Base-by-base conservation (phyloP, 1,139 yeast species). In the Sporopachydermia cereana region DNA sequence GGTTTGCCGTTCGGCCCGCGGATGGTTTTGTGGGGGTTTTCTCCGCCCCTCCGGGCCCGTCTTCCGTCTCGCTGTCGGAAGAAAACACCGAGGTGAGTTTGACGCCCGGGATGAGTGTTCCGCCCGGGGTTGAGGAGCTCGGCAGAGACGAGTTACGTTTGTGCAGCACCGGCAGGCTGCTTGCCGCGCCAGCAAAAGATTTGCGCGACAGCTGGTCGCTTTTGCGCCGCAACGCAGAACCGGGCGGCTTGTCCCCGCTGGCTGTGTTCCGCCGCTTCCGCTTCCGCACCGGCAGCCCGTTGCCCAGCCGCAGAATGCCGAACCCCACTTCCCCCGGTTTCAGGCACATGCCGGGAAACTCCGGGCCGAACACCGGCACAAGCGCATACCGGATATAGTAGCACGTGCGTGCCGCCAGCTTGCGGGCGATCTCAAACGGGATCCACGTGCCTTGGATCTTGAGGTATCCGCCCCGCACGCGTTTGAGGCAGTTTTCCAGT, bases 401-500 rank as follows among this genome's bases (percentile, higher is more conserved):
- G 62, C 95, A 84, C 54, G 88, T 84, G 47, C 84, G 72, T 41
- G 76, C 63, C 3, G 95, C 94, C 46, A 89, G 67, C 25, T 74
- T 64, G 52, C 71, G 71, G 42, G 94, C 89, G 44, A 84, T 68
- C 16, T 72, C 72, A 58, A 66, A 82, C 1, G 96, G 94, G 41
- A 88, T 65, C 96, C 96, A 89, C 3, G 96, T 86, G 1, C 97
- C 97, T 64, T 89, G 97, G 54, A 89, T 85, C 67, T 86, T 88
- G 53, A 89, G 71, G 56, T 79, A 85, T 2, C 96, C 97, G 42
- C 97, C 97, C 47, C 96, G 68, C 20, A 88, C 86, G 44, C 96
- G 72, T 53, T 78, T 76, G 46, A 86, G 76, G 41, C 74, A 74
- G 36, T 79, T 85, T 60, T 74, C 76, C 53, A 73, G 64, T 55